These are phyloP conservation scores for Kappamyces sp. DNA, from an alignment of 192 early-diverging fungal genomes.

Conservation along the genomic window DNA sequence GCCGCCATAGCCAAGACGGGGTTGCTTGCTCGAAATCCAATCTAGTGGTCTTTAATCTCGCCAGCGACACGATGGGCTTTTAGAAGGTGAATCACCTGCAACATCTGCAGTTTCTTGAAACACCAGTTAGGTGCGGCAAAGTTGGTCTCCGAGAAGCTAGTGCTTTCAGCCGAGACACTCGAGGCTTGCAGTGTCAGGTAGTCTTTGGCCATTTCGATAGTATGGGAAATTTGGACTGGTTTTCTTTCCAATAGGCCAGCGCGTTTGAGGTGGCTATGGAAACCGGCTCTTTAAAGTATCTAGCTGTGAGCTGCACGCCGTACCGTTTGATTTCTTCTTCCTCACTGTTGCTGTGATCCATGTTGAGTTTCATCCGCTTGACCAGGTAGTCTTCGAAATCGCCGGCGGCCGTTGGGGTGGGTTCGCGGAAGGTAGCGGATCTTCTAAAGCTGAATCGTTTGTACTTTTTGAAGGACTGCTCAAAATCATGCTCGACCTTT, in stretches of 20 bases:
- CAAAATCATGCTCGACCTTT: background rate
- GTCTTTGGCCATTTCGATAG: slow-evolving; percentile 17
- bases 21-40: no score
- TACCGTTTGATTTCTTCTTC: no score
- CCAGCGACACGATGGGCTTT: no score
- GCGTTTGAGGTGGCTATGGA: no score
- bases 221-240: background rate
- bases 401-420: no score
- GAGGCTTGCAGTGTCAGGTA: slow-evolving; percentile 17
- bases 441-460: background rate
- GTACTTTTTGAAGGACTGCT: background rate
- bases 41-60: no score
- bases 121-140: slow-evolving; percentile 13
- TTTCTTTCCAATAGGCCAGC: slow-evolving; percentile 6
- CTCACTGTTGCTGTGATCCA: no score
- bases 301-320: no score
- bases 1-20: no score
- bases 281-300: slow-evolving; percentile 6
- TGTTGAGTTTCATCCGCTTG: no score
- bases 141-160: slow-evolving; percentile 12
- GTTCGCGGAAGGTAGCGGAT: no score
- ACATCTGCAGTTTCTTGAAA: background rate
- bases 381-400: no score
- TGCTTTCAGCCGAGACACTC: slow-evolving; percentile 9
- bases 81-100: background rate